These are phyloP conservation scores for Blepharisma japonicum DNA, from an alignment of 73 alveolate genomes.

Conservation along the genomic window DNA sequence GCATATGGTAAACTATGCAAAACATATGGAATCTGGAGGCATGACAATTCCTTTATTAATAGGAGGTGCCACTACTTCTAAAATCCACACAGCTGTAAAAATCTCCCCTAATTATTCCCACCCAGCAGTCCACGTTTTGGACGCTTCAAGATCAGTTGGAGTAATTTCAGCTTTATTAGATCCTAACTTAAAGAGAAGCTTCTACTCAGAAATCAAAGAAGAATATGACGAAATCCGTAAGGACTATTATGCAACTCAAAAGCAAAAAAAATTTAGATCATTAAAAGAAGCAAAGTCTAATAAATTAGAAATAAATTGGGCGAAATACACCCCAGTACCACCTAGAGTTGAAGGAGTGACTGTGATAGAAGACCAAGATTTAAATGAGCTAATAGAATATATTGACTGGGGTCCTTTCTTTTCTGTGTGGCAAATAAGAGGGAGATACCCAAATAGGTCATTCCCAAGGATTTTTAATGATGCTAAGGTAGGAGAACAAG, in stretches of 20 bases:
- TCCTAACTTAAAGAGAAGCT: slow-evolving; percentile 36
- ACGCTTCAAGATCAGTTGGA: slow-evolving; percentile 78
- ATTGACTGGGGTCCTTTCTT: slow-evolving; percentile 89
- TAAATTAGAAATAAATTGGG: slow-evolving; percentile 47
- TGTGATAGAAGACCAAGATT: slow-evolving; percentile 43
- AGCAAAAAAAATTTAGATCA: slow-evolving; percentile 54
- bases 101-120: slow-evolving; percentile 58
- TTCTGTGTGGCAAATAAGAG: slow-evolving; percentile 75
- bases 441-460: slow-evolving; percentile 84
- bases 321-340: slow-evolving; percentile 19
- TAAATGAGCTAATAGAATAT: slow-evolving; percentile 60
- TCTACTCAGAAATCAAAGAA: slow-evolving; percentile 47
- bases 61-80: slow-evolving; percentile 89
- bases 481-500: slow-evolving; percentile 67
- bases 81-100: slow-evolving; percentile 86
- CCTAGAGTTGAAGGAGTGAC: slow-evolving; percentile 40
- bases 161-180: slow-evolving; percentile 65
- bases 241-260: slow-evolving; percentile 60
- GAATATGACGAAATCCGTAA: slow-evolving; percentile 74
- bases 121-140: slow-evolving; percentile 68
- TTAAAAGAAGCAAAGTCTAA: slow-evolving; percentile 52
- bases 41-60: slow-evolving; percentile 64
- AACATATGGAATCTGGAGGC: slow-evolving; percentile 48
- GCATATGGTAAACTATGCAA: slow-evolving; percentile 74
- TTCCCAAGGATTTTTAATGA: slow-evolving; percentile 80